Evolutionary conservation across 164 flowering plant genomes (phyloP).

Genomic region (Brasenia schreberi): DNA sequence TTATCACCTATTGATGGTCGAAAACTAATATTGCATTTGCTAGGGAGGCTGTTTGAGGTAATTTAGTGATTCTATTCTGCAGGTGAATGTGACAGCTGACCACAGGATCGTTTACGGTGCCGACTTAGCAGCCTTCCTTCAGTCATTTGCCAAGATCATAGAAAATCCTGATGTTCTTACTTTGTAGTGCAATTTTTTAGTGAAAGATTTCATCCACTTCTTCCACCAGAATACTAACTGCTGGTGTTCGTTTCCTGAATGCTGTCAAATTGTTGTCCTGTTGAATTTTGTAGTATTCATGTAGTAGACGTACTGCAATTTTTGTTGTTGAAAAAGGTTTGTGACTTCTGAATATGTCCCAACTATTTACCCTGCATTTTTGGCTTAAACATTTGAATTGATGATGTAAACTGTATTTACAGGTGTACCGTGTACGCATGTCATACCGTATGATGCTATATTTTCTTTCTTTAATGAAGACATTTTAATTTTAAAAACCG

Average conservation of each 20-base stretch:
- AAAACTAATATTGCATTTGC: too few relatives aligned
- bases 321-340: neutral
- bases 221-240: neutral
- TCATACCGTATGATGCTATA: too few relatives aligned
- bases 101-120: slow-evolving; percentile 86
- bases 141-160: slow-evolving; percentile 75
- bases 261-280: neutral
- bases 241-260: neutral
- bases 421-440: too few relatives aligned
- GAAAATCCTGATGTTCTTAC: slow-evolving; percentile 85
- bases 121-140: slow-evolving; percentile 86
- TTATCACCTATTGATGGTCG: too few relatives aligned
- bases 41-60: neutral
- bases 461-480: too few relatives aligned
- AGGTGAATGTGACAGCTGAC: slow-evolving; percentile 96
- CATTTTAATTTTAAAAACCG: too few relatives aligned
- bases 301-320: neutral
- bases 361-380: too few relatives aligned
- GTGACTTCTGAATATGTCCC: too few relatives aligned
- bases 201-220: neutral
- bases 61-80: slow-evolving; percentile 10
- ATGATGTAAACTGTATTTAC: too few relatives aligned
- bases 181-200: slow-evolving; percentile 23
- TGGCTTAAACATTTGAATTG: too few relatives aligned
- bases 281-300: neutral